These are phyloP conservation scores for Geum urbanum DNA, from an alignment of 306 rosid genomes.

Conservation along the genomic window DNA sequence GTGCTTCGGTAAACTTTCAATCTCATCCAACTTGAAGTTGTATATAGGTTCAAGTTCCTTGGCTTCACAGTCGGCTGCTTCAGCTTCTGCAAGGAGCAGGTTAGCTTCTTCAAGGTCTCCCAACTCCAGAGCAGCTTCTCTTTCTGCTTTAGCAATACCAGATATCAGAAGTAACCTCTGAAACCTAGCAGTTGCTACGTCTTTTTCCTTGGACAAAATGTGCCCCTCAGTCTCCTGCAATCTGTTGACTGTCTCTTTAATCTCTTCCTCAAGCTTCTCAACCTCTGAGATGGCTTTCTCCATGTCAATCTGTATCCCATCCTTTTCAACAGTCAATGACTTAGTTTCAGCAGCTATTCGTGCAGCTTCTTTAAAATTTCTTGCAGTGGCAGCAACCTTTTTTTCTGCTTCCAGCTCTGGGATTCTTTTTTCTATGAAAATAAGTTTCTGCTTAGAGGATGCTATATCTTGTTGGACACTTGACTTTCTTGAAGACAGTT, in stretches of 20 bases:
- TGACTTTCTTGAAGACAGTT: conserved; percentile 72
- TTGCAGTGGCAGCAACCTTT: conserved; percentile 72
- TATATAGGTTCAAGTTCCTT: conserved; percentile 51
- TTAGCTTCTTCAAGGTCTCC: conserved; percentile 71
- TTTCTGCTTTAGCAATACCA: conserved; percentile 64
- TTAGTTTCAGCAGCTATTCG: conserved; percentile 74
- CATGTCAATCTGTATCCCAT: conserved; percentile 47
- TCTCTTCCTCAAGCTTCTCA: conserved; percentile 65
- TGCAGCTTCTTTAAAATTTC: conserved; percentile 87
- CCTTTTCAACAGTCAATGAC: conserved; percentile 55
- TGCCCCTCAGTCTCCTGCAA: conserved; percentile 60
- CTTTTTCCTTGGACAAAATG: conserved; percentile 61
- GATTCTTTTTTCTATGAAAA: conserved; percentile 69
- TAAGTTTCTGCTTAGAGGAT: conserved; percentile 62
- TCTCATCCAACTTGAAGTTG: conserved; percentile 48
- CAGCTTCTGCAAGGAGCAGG: conserved; percentile 74
- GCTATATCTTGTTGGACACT: conserved; percentile 61
- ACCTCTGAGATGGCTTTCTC: conserved; percentile 41
- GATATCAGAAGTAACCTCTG: conserved; percentile 62
- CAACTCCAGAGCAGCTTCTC: conserved; percentile 59
- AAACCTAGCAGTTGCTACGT: conserved; percentile 65
- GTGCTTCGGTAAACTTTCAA: conserved; percentile 39
- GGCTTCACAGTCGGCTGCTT: conserved; percentile 69
- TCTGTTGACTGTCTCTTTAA: conserved; percentile 42
- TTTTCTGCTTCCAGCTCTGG: conserved; percentile 86